phyloP scores from a whole-genome alignment of 2,329 filamentous ascomycete genomes.

The Coniella lustricola region DNA sequence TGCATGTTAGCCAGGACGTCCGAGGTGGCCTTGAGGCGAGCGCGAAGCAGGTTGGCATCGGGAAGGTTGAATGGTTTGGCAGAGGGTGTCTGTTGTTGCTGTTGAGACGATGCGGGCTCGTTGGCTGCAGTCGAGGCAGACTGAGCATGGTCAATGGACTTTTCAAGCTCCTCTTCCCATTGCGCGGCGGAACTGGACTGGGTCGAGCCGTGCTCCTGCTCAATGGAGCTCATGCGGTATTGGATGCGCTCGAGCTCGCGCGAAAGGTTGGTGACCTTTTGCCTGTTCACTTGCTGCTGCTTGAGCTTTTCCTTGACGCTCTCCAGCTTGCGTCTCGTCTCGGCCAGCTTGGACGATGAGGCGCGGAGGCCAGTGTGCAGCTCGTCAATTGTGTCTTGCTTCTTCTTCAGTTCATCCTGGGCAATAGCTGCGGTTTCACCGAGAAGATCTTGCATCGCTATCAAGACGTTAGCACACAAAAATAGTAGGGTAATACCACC shows the following conservation, averaged over 20 bases:
- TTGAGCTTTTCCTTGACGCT: slow-evolving; percentile 58
- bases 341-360: slow-evolving; percentile 69
- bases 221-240: slow-evolving; percentile 40
- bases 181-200: slow-evolving; percentile 39
- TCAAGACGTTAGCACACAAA: slow-evolving; percentile 28
- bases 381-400: slow-evolving; percentile 75
- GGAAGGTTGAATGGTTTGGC: slow-evolving; percentile 46
- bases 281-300: slow-evolving; percentile 57
- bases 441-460: slow-evolving; percentile 77
- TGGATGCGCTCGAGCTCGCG: slow-evolving; percentile 67
- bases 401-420: slow-evolving; percentile 70
- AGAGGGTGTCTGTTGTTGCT: slow-evolving; percentile 25
- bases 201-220: slow-evolving; percentile 36
- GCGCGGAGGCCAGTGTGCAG: slow-evolving; percentile 76
- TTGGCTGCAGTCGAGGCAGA: slow-evolving; percentile 31
- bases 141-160: slow-evolving; percentile 35
- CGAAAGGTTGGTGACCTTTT: slow-evolving; percentile 72
- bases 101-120: slow-evolving; percentile 20
- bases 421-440: slow-evolving; percentile 73
- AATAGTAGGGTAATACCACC: neutral
- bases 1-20: slow-evolving; percentile 60
- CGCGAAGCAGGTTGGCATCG: slow-evolving; percentile 52
- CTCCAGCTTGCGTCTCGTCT: slow-evolving; percentile 68
- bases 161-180: slow-evolving; percentile 49
- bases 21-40: slow-evolving; percentile 63